Conservation (phyloP, 2,329 filamentous ascomycete species). For the Proliferodiscus dingleyae region DNA sequence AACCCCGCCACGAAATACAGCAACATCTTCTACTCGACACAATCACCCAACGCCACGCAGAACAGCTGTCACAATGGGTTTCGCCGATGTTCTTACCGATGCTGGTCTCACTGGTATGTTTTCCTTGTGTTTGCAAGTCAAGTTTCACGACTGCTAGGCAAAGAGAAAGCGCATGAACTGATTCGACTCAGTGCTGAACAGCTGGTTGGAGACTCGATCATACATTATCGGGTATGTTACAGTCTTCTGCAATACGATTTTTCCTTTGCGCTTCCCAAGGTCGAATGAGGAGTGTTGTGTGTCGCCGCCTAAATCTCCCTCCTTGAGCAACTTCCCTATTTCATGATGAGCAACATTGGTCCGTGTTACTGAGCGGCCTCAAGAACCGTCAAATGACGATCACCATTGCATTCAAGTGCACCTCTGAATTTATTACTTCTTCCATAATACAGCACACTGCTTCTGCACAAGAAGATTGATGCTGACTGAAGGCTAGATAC, state of each 20-base stretch:
- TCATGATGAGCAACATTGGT: conserved; percentile 86
- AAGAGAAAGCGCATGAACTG: conserved; percentile 19
- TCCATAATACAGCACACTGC: conserved; percentile 14
- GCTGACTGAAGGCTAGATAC: conserved; percentile 33
- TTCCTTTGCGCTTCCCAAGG: conserved; percentile 20
- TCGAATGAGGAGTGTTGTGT: conserved; percentile 11
- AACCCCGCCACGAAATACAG: conserved; percentile 14
- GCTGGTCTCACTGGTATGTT: conserved; percentile 54
- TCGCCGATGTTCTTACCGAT: conserved; percentile 63
- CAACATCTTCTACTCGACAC: conserved; percentile 1
- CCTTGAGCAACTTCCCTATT: conserved; percentile 26
- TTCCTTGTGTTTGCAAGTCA: conserved; percentile 6
- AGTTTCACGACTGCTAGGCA: conserved; percentile 7
- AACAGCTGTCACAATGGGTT: conserved; percentile 50
- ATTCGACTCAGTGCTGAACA: conserved; percentile 58
- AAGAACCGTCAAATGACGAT: conserved; percentile 85
- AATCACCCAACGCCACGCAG: conserved; percentile 6
- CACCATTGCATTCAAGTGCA: conserved; percentile 69
- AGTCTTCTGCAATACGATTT: conserved; percentile 14
- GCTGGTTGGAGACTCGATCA: conserved; percentile 68
- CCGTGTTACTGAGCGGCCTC: conserved; percentile 93
- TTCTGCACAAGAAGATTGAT: conserved; percentile 10
- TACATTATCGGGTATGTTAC: conserved; percentile 74
- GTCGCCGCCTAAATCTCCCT: conserved; percentile 18
- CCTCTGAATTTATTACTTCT: conserved; percentile 54